Percentiles rank a stretch among this genome's conserved stretches.
These are phyloP conservation scores for Rhizoctonia solani DNA, from an alignment of 1,284 basidiomycete genomes.

Conservation along the genomic window DNA sequence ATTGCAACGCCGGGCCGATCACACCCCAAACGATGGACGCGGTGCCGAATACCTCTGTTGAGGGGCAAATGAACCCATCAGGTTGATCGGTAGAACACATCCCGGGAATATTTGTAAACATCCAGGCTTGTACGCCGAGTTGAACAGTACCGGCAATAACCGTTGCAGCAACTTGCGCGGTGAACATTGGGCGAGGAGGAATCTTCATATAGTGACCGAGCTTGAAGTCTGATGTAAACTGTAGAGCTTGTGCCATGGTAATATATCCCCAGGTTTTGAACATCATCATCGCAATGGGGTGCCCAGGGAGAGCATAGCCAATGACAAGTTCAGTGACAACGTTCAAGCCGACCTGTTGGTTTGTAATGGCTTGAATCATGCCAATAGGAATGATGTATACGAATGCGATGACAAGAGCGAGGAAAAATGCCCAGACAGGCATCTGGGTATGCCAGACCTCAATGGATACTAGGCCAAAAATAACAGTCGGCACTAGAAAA, in stretches of 20 bases:
- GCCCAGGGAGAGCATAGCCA: constrained; percentile 56
- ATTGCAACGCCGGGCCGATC: constrained; percentile 51
- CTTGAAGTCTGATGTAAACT: constrained; percentile 58
- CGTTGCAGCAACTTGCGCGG: constrained; percentile 51
- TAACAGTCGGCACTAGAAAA: constrained; percentile 7
- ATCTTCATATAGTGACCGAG: constrained; percentile 58
- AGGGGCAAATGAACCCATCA: constrained; percentile 48
- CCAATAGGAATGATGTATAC: constrained; percentile 49
- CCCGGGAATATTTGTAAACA: constrained; percentile 48
- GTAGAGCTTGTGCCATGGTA: constrained; percentile 55
- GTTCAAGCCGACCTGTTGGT: constrained; percentile 44
- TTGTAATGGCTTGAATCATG: too few relatives aligned
- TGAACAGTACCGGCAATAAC: constrained; percentile 51
- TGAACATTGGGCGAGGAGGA: constrained; percentile 54
- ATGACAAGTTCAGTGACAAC: constrained; percentile 59
- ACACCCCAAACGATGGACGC: constrained; percentile 55
- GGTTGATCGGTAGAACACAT: constrained; percentile 43
- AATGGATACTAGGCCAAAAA: constrained; percentile 67
- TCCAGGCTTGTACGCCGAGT: constrained; percentile 53
- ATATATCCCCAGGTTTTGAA: constrained; percentile 63
- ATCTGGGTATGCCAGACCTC: constrained; percentile 69
- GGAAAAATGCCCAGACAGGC: constrained; percentile 59
- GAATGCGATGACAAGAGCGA: constrained; percentile 46
- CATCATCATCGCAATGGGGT: constrained; percentile 64
- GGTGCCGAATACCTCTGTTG: constrained; percentile 48